Base-by-base conservation (phyloP, 805 yeast species). In the Suhomyces sp. region DNA sequence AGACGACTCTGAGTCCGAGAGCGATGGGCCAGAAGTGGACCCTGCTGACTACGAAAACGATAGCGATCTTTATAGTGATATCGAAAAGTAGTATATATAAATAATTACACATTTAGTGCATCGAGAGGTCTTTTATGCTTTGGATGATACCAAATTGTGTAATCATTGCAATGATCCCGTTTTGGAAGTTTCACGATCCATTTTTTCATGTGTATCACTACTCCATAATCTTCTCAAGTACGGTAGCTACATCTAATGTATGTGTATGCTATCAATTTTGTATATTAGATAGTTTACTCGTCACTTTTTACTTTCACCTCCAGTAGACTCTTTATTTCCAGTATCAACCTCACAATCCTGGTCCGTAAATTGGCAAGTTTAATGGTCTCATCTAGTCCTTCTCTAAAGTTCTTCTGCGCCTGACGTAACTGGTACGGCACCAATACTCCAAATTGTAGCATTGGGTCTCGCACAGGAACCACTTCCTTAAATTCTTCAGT, bases 1-100 rank as follows among this genome's bases (percentile, higher is more conserved):
- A 4, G 25, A 5, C n/a, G 29, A 12, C 6, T 10, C 13, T 41
- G 44, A 22, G 2, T 27, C 39, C 15, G 70, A 59, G 31, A 55
- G 61, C 22, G 75, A 71, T 51, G 75, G 62, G 48, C 71, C 71
- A 6, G 69, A 69, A 51, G 66, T 75, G 49, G 63, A 72, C 49
- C 71, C 76, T 6, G 74, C 66, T 44, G 79, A 72, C 69, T 82
- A 74, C 68, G 85, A 67, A 65, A 71, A 61, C 71, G 85, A 69
- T 67, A 78, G 75, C 66, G 83, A 71, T 66, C 77, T 68, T 68
- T 77, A 63, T 61, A 72, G 72, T 62, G 77, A 66, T 50, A 51
- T 50, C 20, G 53, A 50, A 25, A 50, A 46, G 53, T 50, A 46
- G 13, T 5, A 5, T 35, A 7, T 13, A 35, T n/a, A n/a, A n/a